These are phyloP conservation scores for Zymoseptoria pseudotritici DNA, from an alignment of 2,329 filamentous ascomycete species.

Conservation along the genomic window DNA sequence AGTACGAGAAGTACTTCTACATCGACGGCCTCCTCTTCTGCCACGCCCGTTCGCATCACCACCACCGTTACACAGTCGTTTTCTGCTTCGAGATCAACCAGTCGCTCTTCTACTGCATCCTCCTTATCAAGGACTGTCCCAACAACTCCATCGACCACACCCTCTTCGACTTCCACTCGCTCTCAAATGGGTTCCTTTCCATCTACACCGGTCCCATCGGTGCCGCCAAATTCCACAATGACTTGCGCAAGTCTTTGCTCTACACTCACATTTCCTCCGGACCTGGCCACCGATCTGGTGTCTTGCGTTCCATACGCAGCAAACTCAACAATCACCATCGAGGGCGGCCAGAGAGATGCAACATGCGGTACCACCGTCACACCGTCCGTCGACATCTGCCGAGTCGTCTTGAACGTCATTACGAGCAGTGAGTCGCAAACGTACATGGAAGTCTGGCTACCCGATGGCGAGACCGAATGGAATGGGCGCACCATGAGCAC, in stretches of 20 bases:
- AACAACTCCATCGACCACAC: constrained; percentile 1
- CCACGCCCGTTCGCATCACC: neutral
- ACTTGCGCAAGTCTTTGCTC: constrained; percentile 19
- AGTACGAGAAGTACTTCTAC: neutral
- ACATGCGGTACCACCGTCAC: constrained; percentile 20
- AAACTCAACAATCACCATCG: constrained; percentile 19
- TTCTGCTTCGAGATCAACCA: neutral
- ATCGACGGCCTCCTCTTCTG: neutral
- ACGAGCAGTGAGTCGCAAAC: constrained; percentile 35
- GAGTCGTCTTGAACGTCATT: constrained; percentile 33
- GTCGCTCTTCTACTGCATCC: neutral
- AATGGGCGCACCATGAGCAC: constrained; percentile 30
- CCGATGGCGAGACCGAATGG: constrained; percentile 28
- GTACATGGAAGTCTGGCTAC: constrained; percentile 42
- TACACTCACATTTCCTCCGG: constrained; percentile 15
- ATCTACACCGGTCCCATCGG: constrained; percentile 1
- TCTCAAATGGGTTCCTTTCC: neutral
- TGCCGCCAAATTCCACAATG: constrained; percentile 5
- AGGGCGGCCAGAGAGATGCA: constrained; percentile 18
- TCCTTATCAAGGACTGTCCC: neutral
- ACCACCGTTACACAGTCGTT: neutral
- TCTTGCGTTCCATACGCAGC: constrained; percentile 20
- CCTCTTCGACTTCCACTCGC: neutral
- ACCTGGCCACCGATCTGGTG: constrained; percentile 13
- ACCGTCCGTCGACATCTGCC: constrained; percentile 33